Base-by-base conservation (phyloP, 305 asterid species). In the Caryopteris hybrid region DNA sequence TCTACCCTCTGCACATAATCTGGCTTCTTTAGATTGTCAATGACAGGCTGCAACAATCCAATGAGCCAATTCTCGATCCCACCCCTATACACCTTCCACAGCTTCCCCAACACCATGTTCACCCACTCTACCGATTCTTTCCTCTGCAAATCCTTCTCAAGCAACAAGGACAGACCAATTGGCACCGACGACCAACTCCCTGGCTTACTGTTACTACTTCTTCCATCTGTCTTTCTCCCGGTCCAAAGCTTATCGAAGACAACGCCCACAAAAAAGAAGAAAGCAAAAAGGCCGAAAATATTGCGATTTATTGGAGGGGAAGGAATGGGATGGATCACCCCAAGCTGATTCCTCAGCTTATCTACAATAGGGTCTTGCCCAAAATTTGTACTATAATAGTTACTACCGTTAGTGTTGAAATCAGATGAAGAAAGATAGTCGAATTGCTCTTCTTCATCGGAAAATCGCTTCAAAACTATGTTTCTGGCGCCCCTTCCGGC, bases 51-150 rank as follows among this genome's bases (percentile, higher is more conserved):
- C 76, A 92, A 79, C 82, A 80, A 79, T 48, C 97, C 98, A 65
- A 86, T 85, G 14, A 92, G 61, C 97, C 98, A 92, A 78, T 90
- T 86, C 88, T 92, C 98, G 66, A 92, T 70, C 50, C 89, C 90
- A 63, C 80, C 82, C 68, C 90, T 85, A 53, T 92, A 92, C 3
- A 92, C 98, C 77, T 92, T 92, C 98, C 98, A 92, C 71, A 92
- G 82, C 85, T 92, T 92, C 72, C 95, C 96, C 80, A 92, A 78
- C 83, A 92, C 98, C 98, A 92, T 92, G 63, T 92, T 92, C 54
- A 92, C 98, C 98, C 98, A 92, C 78, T 92, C 98, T 23, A 92
- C 98, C 1, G 98, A 90, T 58, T 92, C 98, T 61, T 92, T 92
- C 84, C 97, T 86, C 85, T 87, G 95, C 82, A 89, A 84, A 84